Base-by-base conservation (phyloP, 2,329 filamentous ascomycete species). In the Bimuria novae-zelandiae region DNA sequence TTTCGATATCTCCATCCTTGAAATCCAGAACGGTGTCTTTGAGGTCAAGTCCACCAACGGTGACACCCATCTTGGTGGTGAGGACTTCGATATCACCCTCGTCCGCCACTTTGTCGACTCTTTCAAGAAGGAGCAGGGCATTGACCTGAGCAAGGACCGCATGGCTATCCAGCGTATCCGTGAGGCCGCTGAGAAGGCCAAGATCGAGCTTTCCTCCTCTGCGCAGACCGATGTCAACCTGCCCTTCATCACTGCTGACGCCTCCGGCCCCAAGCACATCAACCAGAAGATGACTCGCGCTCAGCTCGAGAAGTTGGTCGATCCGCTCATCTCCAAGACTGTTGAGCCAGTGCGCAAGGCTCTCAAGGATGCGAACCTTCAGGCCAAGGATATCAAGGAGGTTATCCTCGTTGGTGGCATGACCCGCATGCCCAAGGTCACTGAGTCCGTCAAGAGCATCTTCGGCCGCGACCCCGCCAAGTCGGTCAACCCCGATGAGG, bases 151-250 rank as follows among this genome's bases (percentile, higher is more conserved):
- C 54, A 81, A 79, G 72, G 93, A 97, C 82, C 92, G 93, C 77
- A 97, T 97, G 92, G 93, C 93, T 68, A 96, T 97, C 74, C 93
- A 97, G 85, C 89, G 93, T 86, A 97, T 97, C 76, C 92, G 93
- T 80, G 93, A 97, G 82, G 93, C 92, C 66, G 92, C 92, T 66
- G 93, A 97, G 85, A 97, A 97, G 87, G 93, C 93, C 75, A 97
- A 97, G 90, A 97, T 97, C 71, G 93, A 97, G 82, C 83, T 97
- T 65, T 97, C 93, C 11, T 97, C 92, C 29, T 92, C 92, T 53
- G 85, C 92, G 65, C 90, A 96, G 78, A 97, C 93, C 65, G 93
- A 97, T 73, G 97, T 97, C 81, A 96, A 96, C 84, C 86, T 97
- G 73, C 93, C 93, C 64, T 97, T 97, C 86, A 97, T 97, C 80